Base-by-base conservation (phyloP, 2,329 filamentous ascomycete species). In the Thielaviopsis populi region DNA sequence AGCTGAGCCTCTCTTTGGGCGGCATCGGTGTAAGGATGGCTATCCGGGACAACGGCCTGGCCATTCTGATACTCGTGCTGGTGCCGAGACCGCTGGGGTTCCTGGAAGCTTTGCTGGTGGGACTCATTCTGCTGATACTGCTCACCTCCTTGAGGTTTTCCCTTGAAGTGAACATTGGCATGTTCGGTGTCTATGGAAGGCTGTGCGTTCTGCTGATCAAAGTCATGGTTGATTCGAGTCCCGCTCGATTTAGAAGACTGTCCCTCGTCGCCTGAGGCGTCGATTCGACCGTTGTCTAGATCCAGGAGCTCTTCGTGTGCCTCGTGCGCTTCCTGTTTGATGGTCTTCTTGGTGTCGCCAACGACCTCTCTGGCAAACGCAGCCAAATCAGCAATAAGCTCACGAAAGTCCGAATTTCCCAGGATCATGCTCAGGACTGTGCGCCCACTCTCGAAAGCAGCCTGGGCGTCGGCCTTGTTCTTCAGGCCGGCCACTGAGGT, bases 341-440 rank as follows among this genome's bases (percentile, higher is more conserved):
- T 72, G 0, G 88, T 86, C 67, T 89, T 86, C 0, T 91, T 89
- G 2, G 91, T 91, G 69, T 96, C 91, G 61, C 84, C 85, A 71
- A 96, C 91, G 0, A 97, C 86, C 71, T 96, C 87, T 50, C 88
- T 84, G 13, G 86, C 88, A 58, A 96, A 82, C 0, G 85, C 85
- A 56, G 85, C 84, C 48, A 96, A 75, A 70, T 97, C 92, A 11
- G 86, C 83, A 54, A 96, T 77, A 69, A 97, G 91, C 6, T 91
- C 79, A 46, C 91, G 85, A 72, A 97, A 96, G 70, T 96, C 91
- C 0, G 87, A 85, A 71, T 97, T 97, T 15, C 89, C 90, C 53
- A 97, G 77, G 0, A 96, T 80, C n/a, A 97, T 77, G 2, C 86
- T 88, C 37, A 88, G 86, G 0, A 97, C 83, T 0, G 91, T 96